A percentile compares a stretch with the other conserved stretches of the same genome.
Evolutionary conservation across 2,329 filamentous ascomycete genomes (phyloP).

Genomic region (Aspergillus chevalieri): DNA sequence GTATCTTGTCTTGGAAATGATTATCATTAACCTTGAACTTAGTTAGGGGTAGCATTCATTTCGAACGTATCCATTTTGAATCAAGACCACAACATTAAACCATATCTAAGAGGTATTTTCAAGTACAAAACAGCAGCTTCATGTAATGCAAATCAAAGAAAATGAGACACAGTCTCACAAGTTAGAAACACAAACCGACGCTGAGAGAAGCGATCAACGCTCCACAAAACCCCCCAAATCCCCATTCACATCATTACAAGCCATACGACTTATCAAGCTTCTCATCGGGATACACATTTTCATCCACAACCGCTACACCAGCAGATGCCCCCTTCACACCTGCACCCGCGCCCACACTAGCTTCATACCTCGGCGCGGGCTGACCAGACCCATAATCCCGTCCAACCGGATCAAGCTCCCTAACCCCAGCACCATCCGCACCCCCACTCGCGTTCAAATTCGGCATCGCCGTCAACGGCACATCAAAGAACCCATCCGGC

Average conservation of each 20-base stretch:
- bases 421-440: no score
- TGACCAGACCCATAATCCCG: constrained; percentile 4
- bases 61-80: neutral
- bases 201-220: neutral
- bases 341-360: constrained; percentile 7
- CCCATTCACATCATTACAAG: neutral
- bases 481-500: constrained; percentile 28
- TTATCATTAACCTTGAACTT: neutral
- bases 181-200: neutral
- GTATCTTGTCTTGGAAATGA: no score
- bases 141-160: no score
- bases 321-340: constrained; percentile 5
- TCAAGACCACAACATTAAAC: no score
- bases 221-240: neutral
- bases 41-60: neutral
- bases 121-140: no score
- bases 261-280: constrained; percentile 24
- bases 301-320: constrained; percentile 1
- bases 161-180: no score
- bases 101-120: no score
- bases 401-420: no score
- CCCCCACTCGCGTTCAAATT: constrained; percentile 11
- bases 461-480: constrained; percentile 31
- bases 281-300: constrained; percentile 28
- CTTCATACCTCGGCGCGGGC: constrained; percentile 22